Evolutionary conservation across 2,329 filamentous ascomycete genomes (phyloP).

Genomic region (Phialophora macrospora): DNA sequence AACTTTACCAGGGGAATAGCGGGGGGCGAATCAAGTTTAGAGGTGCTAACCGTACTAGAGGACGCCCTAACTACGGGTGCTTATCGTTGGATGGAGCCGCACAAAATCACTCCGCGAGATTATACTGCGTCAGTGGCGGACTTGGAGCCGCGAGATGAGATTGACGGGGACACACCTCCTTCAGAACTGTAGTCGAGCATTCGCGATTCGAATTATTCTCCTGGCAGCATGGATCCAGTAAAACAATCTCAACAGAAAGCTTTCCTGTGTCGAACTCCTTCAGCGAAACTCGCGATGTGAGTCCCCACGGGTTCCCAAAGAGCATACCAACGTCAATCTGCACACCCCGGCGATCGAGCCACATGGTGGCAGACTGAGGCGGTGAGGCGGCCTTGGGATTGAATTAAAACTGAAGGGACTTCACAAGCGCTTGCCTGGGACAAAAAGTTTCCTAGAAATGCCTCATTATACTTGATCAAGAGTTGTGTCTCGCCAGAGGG

Average conservation of each 20-base stretch:
- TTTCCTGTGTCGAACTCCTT: not conserved
- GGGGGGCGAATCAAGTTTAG: constrained; percentile 15
- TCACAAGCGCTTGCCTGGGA: not conserved
- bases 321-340: not conserved
- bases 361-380: not conserved
- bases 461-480: not conserved
- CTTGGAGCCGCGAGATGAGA: not conserved
- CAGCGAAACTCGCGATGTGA: not conserved
- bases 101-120: not conserved
- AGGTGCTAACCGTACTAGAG: constrained; percentile 7
- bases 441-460: not conserved
- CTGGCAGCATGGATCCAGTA: not conserved
- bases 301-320: not conserved
- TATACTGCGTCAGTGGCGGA: constrained; percentile 14
- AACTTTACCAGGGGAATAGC: constrained; percentile 16
- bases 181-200: not conserved
- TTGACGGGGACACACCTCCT: not conserved
- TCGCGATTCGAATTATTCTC: not conserved
- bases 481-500: not conserved
- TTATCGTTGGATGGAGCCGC: constrained; percentile 14
- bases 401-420: not conserved
- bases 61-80: constrained; percentile 16
- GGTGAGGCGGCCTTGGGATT: not conserved
- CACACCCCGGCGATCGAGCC: not conserved
- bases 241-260: not conserved